Evolutionary conservation across 257 asterid genomes (phyloP).

Genomic region (Marsdenia floribunda): DNA sequence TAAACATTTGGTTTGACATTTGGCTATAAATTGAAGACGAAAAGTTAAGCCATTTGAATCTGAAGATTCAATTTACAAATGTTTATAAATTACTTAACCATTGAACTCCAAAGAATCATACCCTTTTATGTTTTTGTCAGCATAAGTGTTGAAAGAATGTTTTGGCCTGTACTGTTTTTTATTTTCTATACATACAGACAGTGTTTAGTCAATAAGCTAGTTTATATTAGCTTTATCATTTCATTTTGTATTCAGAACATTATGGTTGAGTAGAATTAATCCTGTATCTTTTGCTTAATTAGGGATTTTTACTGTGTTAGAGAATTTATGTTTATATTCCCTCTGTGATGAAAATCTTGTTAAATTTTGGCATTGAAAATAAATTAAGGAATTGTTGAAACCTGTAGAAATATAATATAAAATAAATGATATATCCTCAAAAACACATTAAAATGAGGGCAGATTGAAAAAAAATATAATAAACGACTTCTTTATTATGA

Average conservation of each 20-base stretch:
- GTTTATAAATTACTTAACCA: neutral
- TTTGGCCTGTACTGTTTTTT: neutral
- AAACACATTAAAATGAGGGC: too few relatives aligned
- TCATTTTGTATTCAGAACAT: neutral
- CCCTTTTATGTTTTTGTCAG: neutral
- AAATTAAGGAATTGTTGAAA: too few relatives aligned
- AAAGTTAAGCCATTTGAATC: neutral
- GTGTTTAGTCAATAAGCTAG: neutral
- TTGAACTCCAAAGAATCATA: neutral
- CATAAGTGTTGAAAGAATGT: neutral
- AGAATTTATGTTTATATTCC: neutral
- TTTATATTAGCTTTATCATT: neutral
- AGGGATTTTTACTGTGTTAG: neutral
- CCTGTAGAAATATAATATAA: too few relatives aligned
- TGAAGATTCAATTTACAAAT: neutral
- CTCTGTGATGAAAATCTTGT: too few relatives aligned
- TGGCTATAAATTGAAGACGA: too few relatives aligned
- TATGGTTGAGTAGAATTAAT: too few relatives aligned
- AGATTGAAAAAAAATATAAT: too few relatives aligned
- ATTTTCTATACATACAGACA: neutral
- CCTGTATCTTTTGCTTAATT: too few relatives aligned
- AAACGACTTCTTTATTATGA: too few relatives aligned
- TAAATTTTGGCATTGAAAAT: too few relatives aligned
- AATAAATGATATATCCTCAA: too few relatives aligned
- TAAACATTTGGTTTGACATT: neutral